Conservation (phyloP, 2,329 filamentous ascomycete genomes). For the Sclerotinia nivalis region DNA sequence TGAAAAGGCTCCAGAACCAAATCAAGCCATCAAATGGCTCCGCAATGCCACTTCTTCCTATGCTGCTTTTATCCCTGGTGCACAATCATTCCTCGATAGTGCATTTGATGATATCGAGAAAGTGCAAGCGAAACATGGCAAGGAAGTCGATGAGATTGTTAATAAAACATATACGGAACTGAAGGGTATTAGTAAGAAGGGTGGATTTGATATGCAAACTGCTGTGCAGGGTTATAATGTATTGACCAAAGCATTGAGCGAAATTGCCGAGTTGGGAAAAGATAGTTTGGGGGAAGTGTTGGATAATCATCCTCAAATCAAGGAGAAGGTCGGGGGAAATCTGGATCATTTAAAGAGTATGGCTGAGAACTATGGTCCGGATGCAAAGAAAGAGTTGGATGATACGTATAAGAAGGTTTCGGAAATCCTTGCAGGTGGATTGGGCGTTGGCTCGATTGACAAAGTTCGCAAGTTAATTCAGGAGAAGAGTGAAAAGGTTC, state of each 20-base stretch:
- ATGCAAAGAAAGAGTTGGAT: constrained; percentile 75
- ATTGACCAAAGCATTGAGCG: constrained; percentile 60
- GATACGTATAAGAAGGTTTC: constrained; percentile 68
- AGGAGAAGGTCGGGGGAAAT: constrained; percentile 69
- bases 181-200: constrained; percentile 56
- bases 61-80: constrained; percentile 70
- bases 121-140: constrained; percentile 64
- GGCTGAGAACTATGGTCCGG: constrained; percentile 69
- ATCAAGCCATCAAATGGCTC: constrained; percentile 66
- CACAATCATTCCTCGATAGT: constrained; percentile 64
- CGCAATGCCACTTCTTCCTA: constrained; percentile 68
- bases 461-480: constrained; percentile 63
- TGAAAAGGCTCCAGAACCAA: constrained; percentile 62
- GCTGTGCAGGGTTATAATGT: constrained; percentile 62
- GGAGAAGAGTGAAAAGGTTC: constrained; percentile 67
- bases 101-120: constrained; percentile 71
- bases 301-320: constrained; percentile 71
- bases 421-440: constrained; percentile 62
- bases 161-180: constrained; percentile 67
- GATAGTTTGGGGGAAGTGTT: constrained; percentile 66
- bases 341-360: constrained; percentile 69
- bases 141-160: constrained; percentile 70
- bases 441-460: constrained; percentile 56
- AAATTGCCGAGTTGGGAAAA: constrained; percentile 60
- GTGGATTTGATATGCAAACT: constrained; percentile 61